phyloP scores from a whole-genome alignment of 805 yeast genomes.

The Blastobotrys terrestris region DNA sequence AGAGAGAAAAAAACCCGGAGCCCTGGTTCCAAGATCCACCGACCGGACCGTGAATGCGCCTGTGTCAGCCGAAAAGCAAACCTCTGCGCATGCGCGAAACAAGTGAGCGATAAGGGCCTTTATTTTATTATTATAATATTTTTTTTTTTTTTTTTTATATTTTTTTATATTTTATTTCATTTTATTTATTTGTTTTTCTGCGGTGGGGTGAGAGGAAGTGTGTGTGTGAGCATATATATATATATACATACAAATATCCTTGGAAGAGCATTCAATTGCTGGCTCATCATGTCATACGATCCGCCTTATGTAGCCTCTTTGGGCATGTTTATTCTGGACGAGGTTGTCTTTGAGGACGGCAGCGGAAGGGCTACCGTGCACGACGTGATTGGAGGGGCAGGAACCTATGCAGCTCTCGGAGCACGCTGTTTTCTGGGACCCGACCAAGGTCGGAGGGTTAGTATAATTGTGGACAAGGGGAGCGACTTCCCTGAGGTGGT shows the following conservation, averaged over 20 bases:
- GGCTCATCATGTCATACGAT: too few relatives aligned
- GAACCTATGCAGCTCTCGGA: conserved; percentile 73
- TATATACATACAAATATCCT: too few relatives aligned
- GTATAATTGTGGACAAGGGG: conserved; percentile 77
- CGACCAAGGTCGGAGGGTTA: conserved; percentile 34
- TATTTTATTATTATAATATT: too few relatives aligned
- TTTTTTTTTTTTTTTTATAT: too few relatives aligned
- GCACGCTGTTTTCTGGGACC: conserved; percentile 49
- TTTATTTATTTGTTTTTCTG: too few relatives aligned
- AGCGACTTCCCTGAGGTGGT: conserved; percentile 58
- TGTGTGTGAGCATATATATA: too few relatives aligned
- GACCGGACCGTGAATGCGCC: not conserved
- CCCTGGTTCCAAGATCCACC: not conserved
- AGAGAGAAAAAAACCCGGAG: not conserved
- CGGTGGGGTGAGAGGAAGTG: not conserved
- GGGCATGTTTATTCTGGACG: conserved; percentile 91
- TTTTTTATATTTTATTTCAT: too few relatives aligned
- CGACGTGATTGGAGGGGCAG: conserved; percentile 84
- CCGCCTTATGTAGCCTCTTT: conserved; percentile 40
- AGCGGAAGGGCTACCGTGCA: conserved; percentile 30
- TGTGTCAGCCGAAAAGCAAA: not conserved
- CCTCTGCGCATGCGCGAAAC: not conserved
- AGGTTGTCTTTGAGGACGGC: conserved; percentile 52
- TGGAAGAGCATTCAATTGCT: too few relatives aligned
- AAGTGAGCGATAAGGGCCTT: not conserved